Evolutionary conservation across 176 grass and related monocot genomes (phyloP), one percentile per base, ranked within the genome.

Genomic region (Chrysopogon serrulatus): DNA sequence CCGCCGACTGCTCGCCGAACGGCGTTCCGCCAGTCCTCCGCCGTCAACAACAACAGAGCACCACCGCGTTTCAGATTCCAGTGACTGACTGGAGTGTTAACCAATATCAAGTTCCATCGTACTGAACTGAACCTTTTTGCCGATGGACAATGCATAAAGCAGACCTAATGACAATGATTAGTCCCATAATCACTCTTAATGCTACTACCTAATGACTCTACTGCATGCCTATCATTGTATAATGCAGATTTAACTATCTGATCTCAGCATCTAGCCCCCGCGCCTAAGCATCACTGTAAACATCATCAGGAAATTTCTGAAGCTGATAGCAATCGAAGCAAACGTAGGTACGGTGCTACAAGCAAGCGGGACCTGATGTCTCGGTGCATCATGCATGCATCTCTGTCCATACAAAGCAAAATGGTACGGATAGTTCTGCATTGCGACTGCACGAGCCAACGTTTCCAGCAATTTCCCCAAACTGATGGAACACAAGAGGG

Each of bases 91-190:
- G 60, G 4, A 24, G 34, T 8, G 24, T 7, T 37, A 1, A 81
- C 5, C 16, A 23, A 71, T 71, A 17, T 26, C 1, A 69, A 76
- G 23, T 24, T 42, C 39, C 39, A 21, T 17, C 68, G 37, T 11
- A 35, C 62, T 12, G 7, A 47, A 27, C 13, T 41, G 8, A 84
- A 65, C 40, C 36, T 28, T 61, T n/a, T 28, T 23, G 17, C 10
- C 23, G 51, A 80, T 66, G 26, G 43, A 40, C 44, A 43, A 31
- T 51, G 59, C 78, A 78, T 44, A 30, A 81, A 51, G 43, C 32
- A 14, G 28, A 77, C 76, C 41, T n/a, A n/a, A 71, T 33, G 36
- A 78, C 74, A 78, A 39, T 73, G 65, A 90, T 60, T 73, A 90
- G 32, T 39, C 45, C 54, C 77, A 82, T 40, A 45, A 67, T 82